Evolutionary conservation across 305 asterid species (phyloP).

Genomic region (Fraxinus xanthoxyloides): DNA sequence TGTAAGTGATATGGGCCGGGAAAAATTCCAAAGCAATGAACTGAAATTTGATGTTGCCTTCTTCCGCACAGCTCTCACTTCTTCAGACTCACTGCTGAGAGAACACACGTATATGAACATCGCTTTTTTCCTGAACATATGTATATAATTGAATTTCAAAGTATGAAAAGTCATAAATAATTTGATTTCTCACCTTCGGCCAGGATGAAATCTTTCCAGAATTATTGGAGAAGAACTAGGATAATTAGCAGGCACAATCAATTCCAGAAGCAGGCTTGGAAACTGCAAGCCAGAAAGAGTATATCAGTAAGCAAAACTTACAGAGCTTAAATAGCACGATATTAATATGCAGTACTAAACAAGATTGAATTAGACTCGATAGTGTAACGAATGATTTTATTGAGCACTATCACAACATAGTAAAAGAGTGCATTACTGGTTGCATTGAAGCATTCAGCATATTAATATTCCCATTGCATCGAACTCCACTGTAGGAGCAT

Average conservation of each 20-base stretch:
- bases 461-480: conserved; percentile 8
- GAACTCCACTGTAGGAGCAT: conserved; percentile 39
- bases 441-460: conserved; percentile 22
- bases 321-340: neutral
- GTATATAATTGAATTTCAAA: neutral
- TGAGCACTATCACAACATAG: neutral
- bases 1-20: conserved; percentile 36
- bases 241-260: conserved; percentile 16
- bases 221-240: conserved; percentile 16
- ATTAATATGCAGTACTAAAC: neutral
- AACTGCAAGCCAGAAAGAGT: neutral
- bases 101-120: neutral
- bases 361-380: conserved; percentile 8
- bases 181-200: neutral
- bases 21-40: conserved; percentile 12
- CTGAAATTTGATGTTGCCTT: conserved; percentile 23
- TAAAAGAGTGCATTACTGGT: conserved; percentile 26
- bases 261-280: neutral
- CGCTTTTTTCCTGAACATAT: neutral
- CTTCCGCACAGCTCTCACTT: conserved; percentile 4
- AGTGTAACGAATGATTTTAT: conserved; percentile 11
- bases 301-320: neutral
- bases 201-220: conserved; percentile 1
- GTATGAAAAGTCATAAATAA: neutral
- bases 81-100: conserved; percentile 13